These are phyloP conservation scores for Botrytis pseudocinerea DNA, from an alignment of 2,329 filamentous ascomycete species.

Conservation along the genomic window DNA sequence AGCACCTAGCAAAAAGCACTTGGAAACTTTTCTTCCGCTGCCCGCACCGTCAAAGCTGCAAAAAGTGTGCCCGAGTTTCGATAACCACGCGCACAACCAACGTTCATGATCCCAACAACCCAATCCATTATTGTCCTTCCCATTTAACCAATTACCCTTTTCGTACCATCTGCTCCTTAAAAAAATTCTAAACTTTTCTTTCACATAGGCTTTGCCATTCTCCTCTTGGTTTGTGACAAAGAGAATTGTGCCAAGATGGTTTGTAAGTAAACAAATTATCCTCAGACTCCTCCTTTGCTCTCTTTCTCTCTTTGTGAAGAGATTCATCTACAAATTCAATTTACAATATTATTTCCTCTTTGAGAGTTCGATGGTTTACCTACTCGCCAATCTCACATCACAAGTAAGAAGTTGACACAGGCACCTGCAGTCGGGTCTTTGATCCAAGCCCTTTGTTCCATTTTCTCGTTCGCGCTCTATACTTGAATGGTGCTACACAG, in stretches of 20 bases:
- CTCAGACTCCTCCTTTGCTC: slow-evolving; percentile 29
- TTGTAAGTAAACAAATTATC: slow-evolving; percentile 28
- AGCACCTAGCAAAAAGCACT: slow-evolving; percentile 7
- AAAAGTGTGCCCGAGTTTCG: not conserved
- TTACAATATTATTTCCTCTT: not conserved
- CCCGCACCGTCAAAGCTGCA: not conserved
- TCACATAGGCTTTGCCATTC: not conserved
- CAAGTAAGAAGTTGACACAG: not conserved
- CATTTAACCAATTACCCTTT: not conserved
- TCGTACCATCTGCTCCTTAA: not conserved
- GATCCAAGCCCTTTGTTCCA: slow-evolving; percentile 21
- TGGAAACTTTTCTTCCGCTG: not conserved
- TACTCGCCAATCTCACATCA: not conserved
- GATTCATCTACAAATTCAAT: not conserved
- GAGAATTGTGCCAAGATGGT: slow-evolving; percentile 29
- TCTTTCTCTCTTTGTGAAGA: not conserved
- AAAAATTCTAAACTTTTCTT: not conserved
- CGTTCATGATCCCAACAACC: slow-evolving; percentile 11
- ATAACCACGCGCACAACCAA: slow-evolving; percentile 14
- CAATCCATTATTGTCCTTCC: not conserved
- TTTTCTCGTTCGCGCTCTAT: slow-evolving; percentile 1
- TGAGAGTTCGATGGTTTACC: not conserved
- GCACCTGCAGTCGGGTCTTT: slow-evolving; percentile 13
- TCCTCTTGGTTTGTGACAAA: not conserved
- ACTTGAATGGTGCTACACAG: slow-evolving; percentile 5